Evolutionary conservation across 768 basidiomycete species (phyloP), one percentile per base, ranked within the genome.

Genomic region (Tulasnella sp.): DNA sequence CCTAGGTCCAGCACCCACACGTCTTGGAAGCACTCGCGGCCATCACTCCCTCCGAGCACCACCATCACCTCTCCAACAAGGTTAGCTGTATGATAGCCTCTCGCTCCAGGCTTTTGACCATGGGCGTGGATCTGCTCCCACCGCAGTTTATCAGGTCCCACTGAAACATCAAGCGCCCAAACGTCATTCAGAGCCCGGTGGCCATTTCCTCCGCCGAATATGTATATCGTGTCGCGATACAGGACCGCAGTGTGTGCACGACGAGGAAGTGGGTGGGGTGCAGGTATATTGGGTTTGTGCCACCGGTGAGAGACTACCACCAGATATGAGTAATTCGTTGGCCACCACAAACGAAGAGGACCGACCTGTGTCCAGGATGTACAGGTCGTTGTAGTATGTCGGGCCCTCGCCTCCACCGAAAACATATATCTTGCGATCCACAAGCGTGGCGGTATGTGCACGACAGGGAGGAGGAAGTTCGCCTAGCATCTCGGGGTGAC

Each of bases 131-230:
- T 64, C 61, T 80, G 68, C 39, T 75, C 73, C 85, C 84, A 86
- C 29, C 70, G 71, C 68, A 83, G 69, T 40, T 68, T 67, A 4
- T 72, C 70, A 3, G 69, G 56, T 25, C 66, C 59, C 39, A 69
- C 63, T 49, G 73, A 70, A 32, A 84, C 78, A 57, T 94, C 88
- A 21, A 94, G 71, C 14, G 83, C 80, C 90, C 91, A 94, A 17
- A 93, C 71, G 67, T 96, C 92, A 63, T 88, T 87, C 55, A 96
- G 73, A 0, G 93, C 91, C n/a, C 78, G 78, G 71, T 84, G 73
- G 0, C 93, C 93, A 58, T 90, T 93, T 2, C 93, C 92, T n/a
- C 93, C 91, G 6, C 91, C 93, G 64, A 94, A 96, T 3, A 96
- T 70, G 73, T 86, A 88, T 0, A 97, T 76, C 65, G 78, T 83